phyloP scores from a whole-genome alignment of 2,329 filamentous ascomycete species.

The Hortaea sp. region DNA sequence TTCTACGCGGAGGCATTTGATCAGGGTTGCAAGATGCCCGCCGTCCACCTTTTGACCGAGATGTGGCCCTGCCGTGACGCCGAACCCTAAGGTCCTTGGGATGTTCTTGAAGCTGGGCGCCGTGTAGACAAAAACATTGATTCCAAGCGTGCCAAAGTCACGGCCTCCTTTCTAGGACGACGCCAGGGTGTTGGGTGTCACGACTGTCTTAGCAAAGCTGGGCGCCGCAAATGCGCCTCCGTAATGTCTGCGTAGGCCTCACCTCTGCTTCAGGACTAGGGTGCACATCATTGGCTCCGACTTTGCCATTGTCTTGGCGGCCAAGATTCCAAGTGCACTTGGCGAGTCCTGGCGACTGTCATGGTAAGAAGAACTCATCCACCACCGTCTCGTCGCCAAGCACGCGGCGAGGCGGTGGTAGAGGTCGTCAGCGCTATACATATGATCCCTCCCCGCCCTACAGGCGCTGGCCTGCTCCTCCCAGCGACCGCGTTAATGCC shows the following conservation, averaged over 20 bases:
- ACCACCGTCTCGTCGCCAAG: constrained; percentile 5
- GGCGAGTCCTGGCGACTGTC: background rate
- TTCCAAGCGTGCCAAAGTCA: too few relatives aligned
- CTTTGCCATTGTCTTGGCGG: constrained; percentile 1
- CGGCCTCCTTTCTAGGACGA: background rate
- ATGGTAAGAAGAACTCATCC: background rate
- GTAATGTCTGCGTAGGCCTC: background rate
- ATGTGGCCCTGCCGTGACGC: too few relatives aligned
- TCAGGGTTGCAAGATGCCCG: too few relatives aligned
- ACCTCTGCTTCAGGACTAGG: background rate
- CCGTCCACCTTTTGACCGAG: too few relatives aligned
- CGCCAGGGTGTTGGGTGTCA: background rate
- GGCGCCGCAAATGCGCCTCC: background rate
- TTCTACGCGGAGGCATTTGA: too few relatives aligned
- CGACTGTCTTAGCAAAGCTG: background rate
- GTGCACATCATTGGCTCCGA: background rate
- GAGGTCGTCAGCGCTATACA: background rate
- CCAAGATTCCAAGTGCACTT: constrained; percentile 3
- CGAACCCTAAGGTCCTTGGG: background rate
- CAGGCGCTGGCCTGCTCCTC: background rate
- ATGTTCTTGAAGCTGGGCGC: background rate
- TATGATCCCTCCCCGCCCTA: background rate
- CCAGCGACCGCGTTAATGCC: background rate
- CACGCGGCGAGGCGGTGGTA: constrained; percentile 7
- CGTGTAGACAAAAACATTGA: background rate